phyloP scores from a whole-genome alignment of 345 rosid genomes.

The Heritiera fomes region DNA sequence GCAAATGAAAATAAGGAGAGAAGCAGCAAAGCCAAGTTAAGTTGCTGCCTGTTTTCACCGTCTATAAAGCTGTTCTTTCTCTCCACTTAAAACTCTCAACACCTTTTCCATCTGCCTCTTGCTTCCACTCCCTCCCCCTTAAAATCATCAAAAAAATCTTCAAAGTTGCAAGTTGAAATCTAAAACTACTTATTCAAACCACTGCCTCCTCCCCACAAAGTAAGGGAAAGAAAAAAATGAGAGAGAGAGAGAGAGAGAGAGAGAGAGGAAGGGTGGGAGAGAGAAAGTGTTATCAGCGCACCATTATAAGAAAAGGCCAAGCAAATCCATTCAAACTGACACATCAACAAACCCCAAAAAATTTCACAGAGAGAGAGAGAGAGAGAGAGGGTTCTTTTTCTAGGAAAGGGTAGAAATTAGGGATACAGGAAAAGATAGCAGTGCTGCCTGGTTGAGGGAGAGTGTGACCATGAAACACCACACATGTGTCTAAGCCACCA shows the following conservation, averaged over 20 bases:
- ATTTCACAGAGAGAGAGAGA: constrained; percentile 13
- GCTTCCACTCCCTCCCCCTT: constrained; percentile 15
- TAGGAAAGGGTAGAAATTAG: constrained; percentile 26
- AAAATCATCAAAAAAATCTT: constrained; percentile 36
- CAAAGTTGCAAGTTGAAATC: constrained; percentile 39
- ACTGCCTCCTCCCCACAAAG: constrained; percentile 24
- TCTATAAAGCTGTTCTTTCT: not conserved
- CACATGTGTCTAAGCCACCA: constrained; percentile 38
- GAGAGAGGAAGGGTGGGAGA: constrained; percentile 17
- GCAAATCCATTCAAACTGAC: constrained; percentile 40
- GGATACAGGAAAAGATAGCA: constrained; percentile 18
- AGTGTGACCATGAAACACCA: constrained; percentile 18
- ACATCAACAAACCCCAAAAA: constrained; percentile 35
- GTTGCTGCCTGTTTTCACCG: not conserved
- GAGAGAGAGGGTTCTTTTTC: constrained; percentile 18
- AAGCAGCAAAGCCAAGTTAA: not conserved
- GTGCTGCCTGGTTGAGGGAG: constrained; percentile 23
- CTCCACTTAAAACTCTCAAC: not conserved
- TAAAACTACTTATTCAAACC: constrained; percentile 44
- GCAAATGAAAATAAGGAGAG: not conserved
- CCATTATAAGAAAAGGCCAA: constrained; percentile 38
- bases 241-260: not conserved
- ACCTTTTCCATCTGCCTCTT: not conserved
- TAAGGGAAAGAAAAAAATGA: constrained; percentile 6
- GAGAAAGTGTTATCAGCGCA: constrained; percentile 14